Evolutionary conservation across 148 eudicot genomes (phyloP), one percentile per base, ranked within the genome.

Genomic region (Cornus florida): DNA sequence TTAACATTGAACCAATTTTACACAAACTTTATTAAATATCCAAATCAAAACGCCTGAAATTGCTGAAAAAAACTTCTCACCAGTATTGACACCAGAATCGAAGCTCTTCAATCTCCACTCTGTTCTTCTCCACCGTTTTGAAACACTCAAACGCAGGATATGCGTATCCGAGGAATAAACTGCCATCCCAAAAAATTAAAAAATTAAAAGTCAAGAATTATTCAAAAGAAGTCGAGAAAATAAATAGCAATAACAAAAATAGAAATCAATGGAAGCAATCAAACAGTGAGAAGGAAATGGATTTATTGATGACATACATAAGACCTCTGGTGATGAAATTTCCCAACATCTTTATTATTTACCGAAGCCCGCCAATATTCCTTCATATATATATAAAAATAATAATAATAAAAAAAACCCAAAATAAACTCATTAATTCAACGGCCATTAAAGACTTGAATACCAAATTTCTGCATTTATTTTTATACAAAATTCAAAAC

Each of bases 31-130:
- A 35, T 53, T 73, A 53, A 19, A 0, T 20, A 5, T 62, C 9
- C 9, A 7, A 19, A 62, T 4, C 8, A 20, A 62, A 53, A 11
- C 19, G 59, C 4, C 59, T 12, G 59, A 53, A 53, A 17, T 20
- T 62, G 64, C 11, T 13, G 28, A 74, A 16, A 57, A 22, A 5
- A 19, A 24, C 75, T 10, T 70, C 80, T 78, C 84, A 96, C 99
- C 99, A 96, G 75, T 96, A 96, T 91, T 93, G 98, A 80, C 99
- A 96, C 99, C 99, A 96, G 82, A 93, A 96, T 4, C 98, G 86
- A n/a, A 96, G 93, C 82, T 96, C 95, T 13, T 84, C 83, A 20
- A 91, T 91, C 71, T 88, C 86, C 38, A 92, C 97, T 67, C 56
- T 91, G 89, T 92, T 93, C 81, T 84, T 93, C 79, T 92, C 98